Base-by-base conservation (phyloP, 139 green algal genomes). In the Dunaliella sp. region DNA sequence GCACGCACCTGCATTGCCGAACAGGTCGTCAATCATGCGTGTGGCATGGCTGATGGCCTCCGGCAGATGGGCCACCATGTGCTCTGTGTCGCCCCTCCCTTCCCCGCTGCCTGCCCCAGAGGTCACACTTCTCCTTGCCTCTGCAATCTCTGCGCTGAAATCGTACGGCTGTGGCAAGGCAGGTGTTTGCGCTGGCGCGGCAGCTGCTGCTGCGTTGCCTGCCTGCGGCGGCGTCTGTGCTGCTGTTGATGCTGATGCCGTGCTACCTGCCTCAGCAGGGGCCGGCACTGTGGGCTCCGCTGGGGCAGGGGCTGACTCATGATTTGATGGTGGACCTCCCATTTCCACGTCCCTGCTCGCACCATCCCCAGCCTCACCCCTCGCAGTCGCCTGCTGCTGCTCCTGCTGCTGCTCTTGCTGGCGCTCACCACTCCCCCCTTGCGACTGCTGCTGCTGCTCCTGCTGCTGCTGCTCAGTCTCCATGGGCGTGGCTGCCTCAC, bases 1-100 rank as follows among this genome's bases (percentile, higher is more conserved):
- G 74, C 74, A 80, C 74, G 16, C 48, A 65, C 48, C 48, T 65
- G 80, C 25, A 84, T 95, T 94, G n/a, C 88, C 82, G n/a, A 98
- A 88, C 86, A 98, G 91, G 22, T 86, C 86, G 88, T 99, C 96
- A 81, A 99, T 89, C 93, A 98, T 93, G 38, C 95, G 93, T 0
- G 93, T 92, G 3, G 93, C 85, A 83, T 94, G 91, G 36, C 72
- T 91, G 38, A 98, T 92, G n/a, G 88, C 92, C 33, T 98, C 94
- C 7, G 92, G 88, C 21, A 99, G 90, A 74, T 89, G 89, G 2
- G 48, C 74, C 31, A 80, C 12, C 74, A 32, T 35, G 31, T 80
- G n/a, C 74, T 24, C 21, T 80, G n/a, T 21, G 24, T 24, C 59
- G 25, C 59, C 24, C 59, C 25, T n/a, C 24, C 59, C 59, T 76